Evolutionary conservation across 2,329 filamentous ascomycete species (phyloP).

Genomic region (Ploettnerulaceae sp.): DNA sequence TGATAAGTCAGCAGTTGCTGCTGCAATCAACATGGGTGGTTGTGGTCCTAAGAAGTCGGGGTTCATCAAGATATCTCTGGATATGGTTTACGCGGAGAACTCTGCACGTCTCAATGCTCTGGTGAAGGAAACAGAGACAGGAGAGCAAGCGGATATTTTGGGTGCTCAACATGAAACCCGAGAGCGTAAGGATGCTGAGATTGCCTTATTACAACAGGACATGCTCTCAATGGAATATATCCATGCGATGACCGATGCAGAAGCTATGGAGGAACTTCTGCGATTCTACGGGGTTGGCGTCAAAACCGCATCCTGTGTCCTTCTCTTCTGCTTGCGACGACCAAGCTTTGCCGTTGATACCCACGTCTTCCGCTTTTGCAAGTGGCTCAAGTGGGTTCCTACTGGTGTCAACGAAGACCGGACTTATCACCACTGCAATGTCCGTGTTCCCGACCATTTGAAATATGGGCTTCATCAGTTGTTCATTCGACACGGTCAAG

Average conservation of each 20-base stretch:
- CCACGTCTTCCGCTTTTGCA: constrained; percentile 49
- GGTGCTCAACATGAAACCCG: constrained; percentile 38
- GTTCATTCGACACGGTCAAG: constrained; percentile 49
- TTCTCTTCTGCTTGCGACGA: constrained; percentile 50
- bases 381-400: constrained; percentile 54
- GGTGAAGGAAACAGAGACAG: constrained; percentile 38
- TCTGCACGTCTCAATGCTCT: constrained; percentile 46
- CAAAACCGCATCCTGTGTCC: constrained; percentile 53
- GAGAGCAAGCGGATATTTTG: constrained; percentile 39
- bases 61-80: constrained; percentile 68
- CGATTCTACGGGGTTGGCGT: constrained; percentile 50
- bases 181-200: constrained; percentile 51
- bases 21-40: constrained; percentile 67
- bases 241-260: constrained; percentile 40
- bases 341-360: constrained; percentile 55
- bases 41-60: constrained; percentile 66
- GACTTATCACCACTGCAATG: constrained; percentile 49
- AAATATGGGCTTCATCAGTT: constrained; percentile 54
- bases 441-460: constrained; percentile 45
- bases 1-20: constrained; percentile 54
- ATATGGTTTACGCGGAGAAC: constrained; percentile 69
- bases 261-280: constrained; percentile 47
- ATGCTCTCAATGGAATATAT: constrained; percentile 54
- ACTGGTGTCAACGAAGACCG: constrained; percentile 41
- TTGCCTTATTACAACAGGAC: constrained; percentile 50